Percentiles rank a stretch among this genome's conserved stretches.
phyloP scores from a whole-genome alignment of 192 early-diverging fungal genomes.

The Entophlyctis luteolus region DNA sequence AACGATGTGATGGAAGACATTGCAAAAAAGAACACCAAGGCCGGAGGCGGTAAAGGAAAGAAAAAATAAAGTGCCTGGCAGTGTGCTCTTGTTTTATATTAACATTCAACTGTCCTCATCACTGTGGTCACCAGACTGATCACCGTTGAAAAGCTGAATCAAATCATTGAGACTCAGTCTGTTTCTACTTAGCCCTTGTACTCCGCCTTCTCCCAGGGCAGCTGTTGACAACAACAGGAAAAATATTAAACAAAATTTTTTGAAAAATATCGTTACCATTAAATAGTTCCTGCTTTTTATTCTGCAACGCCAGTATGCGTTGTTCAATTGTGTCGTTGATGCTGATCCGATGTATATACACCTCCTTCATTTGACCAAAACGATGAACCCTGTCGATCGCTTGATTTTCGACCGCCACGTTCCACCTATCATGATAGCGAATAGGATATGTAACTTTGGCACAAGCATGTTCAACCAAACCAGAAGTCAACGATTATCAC shows the following conservation, averaged over 20 bases:
- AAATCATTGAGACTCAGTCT: constrained; percentile 32
- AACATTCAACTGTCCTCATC: constrained; percentile 14
- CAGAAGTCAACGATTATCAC: constrained; percentile 44
- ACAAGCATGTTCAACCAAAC: constrained; percentile 2
- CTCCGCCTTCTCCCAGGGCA: constrained; percentile 36
- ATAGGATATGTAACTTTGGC: background rate
- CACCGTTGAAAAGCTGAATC: constrained; percentile 33
- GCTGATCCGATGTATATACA: constrained; percentile 59
- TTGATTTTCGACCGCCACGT: constrained; percentile 62
- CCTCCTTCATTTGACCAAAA: constrained; percentile 34
- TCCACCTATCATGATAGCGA: constrained; percentile 47
- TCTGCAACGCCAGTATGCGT: constrained; percentile 65
- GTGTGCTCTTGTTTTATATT: no score
- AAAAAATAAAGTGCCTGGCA: constrained; percentile 19
- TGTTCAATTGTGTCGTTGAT: constrained; percentile 67
- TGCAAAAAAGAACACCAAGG: constrained; percentile 37
- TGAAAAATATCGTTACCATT: constrained; percentile 1
- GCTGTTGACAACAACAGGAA: constrained; percentile 7
- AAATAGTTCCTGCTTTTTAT: constrained; percentile 50
- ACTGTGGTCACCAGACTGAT: background rate
- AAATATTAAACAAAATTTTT: background rate
- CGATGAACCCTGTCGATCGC: constrained; percentile 57
- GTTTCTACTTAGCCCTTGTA: constrained; percentile 12
- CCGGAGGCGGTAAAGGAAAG: constrained; percentile 25
- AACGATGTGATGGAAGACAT: constrained; percentile 38